phyloP scores from a whole-genome alignment of 306 rosid species.

The Canavalia ensiformis region DNA sequence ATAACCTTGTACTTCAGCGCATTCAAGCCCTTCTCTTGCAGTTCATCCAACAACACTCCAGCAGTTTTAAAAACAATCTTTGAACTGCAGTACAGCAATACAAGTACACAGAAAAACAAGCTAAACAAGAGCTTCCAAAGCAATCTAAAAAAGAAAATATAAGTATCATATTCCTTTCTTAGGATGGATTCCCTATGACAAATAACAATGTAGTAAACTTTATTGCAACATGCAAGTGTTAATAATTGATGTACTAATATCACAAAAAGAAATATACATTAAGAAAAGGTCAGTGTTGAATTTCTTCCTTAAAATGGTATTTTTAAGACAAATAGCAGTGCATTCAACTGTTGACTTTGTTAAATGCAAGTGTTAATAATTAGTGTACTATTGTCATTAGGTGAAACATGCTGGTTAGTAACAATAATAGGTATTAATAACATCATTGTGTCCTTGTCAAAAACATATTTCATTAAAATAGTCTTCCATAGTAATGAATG shows the following conservation, averaged over 20 bases:
- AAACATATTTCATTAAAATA: neutral
- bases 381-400: conserved; percentile 9
- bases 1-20: conserved; percentile 87
- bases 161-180: conserved; percentile 13
- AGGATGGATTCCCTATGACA: conserved; percentile 15
- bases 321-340: too few relatives aligned
- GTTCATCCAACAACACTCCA: conserved; percentile 90
- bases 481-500: neutral
- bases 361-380: neutral
- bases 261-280: neutral
- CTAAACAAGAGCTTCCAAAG: neutral
- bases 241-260: neutral
- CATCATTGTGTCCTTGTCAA: conserved; percentile 28
- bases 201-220: conserved; percentile 23
- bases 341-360: too few relatives aligned
- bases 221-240: conserved; percentile 12
- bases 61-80: conserved; percentile 88
- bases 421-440: conserved; percentile 19
- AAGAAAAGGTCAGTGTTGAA: too few relatives aligned
- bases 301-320: too few relatives aligned
- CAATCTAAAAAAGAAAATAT: neutral
- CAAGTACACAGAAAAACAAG: conserved; percentile 23
- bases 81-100: conserved; percentile 58
- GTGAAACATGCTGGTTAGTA: conserved; percentile 8
- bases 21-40: conserved; percentile 77